Conservation (phyloP, 805 yeast genomes). For the Metschnikowia chrysomelidarum region DNA sequence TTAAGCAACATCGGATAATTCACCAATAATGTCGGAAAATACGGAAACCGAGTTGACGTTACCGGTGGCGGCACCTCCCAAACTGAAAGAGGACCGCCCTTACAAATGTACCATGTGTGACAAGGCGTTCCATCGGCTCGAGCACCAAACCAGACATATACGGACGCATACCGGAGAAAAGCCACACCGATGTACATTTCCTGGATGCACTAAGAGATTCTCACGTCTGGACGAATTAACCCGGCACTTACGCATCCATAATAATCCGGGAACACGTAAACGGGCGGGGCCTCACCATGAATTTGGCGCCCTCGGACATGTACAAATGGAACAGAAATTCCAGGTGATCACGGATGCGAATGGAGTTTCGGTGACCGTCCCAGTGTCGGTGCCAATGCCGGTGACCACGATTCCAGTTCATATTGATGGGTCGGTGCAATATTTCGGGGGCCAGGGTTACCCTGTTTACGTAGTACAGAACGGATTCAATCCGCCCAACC, state of each 20-base stretch:
- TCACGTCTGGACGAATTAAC: conserved; percentile 83
- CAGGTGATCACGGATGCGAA: conserved; percentile 6
- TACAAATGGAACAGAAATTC: conserved; percentile 5
- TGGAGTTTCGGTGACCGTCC: conserved; percentile 8
- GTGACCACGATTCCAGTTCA: conserved; percentile 27
- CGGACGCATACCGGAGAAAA: conserved; percentile 93
- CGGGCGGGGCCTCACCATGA: conserved; percentile 13
- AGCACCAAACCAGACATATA: conserved; percentile 89
- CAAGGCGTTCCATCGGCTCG: conserved; percentile 83
- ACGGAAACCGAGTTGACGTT: conserved; percentile 5
- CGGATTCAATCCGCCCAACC: conserved; percentile 12
- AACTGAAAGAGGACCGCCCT: conserved; percentile 50
- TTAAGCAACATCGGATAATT: too few species aligned
- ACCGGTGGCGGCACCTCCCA: neutral
- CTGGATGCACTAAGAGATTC: conserved; percentile 81
- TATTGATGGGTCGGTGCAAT: conserved; percentile 28
- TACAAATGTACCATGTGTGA: conserved; percentile 82
- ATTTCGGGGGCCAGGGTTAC: conserved; percentile 28
- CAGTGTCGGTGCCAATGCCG: conserved; percentile 11
- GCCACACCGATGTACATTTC: conserved; percentile 81
- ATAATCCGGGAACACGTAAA: conserved; percentile 42
- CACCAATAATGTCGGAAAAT: neutral
- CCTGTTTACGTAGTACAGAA: conserved; percentile 38
- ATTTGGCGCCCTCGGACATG: conserved; percentile 2
- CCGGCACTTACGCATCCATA: conserved; percentile 79